phyloP scores from a whole-genome alignment of 345 rosid species.

The Brassica juncea region DNA sequence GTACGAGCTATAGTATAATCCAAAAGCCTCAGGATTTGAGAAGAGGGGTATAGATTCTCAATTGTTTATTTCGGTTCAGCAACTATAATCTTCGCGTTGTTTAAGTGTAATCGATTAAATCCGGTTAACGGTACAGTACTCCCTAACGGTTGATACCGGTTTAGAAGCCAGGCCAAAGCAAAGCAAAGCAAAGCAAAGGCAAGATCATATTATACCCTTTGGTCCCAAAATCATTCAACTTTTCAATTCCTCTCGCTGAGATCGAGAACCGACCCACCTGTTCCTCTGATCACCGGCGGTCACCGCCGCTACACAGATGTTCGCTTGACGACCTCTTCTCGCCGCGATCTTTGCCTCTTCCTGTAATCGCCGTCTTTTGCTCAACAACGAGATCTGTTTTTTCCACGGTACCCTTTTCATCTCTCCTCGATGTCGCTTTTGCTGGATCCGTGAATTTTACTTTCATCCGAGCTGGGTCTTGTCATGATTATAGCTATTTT shows the following conservation, averaged over 20 bases:
- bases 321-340: constrained; percentile 20
- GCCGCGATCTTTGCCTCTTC: constrained; percentile 23
- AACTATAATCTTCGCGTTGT: no score
- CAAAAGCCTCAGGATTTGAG: background rate
- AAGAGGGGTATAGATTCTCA: background rate
- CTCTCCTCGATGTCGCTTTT: constrained; percentile 4
- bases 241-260: constrained; percentile 25
- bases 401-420: constrained; percentile 29
- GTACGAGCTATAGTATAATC: background rate
- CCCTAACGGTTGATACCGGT: constrained; percentile 28
- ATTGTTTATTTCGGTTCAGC: no score
- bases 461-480: constrained; percentile 13
- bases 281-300: constrained; percentile 31
- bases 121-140: constrained; percentile 11
- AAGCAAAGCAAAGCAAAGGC: constrained; percentile 31
- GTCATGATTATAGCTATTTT: background rate
- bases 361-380: constrained; percentile 14
- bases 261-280: constrained; percentile 24
- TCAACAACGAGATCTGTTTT: constrained; percentile 27
- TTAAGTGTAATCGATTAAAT: no score
- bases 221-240: background rate
- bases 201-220: background rate
- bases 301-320: constrained; percentile 13
- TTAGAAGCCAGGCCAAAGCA: constrained; percentile 22
- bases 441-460: constrained; percentile 22